Percentiles rank a stretch among this genome's conserved stretches.
These are phyloP conservation scores for Claviceps sp. DNA, from an alignment of 2,329 filamentous ascomycete species.

Conservation along the genomic window DNA sequence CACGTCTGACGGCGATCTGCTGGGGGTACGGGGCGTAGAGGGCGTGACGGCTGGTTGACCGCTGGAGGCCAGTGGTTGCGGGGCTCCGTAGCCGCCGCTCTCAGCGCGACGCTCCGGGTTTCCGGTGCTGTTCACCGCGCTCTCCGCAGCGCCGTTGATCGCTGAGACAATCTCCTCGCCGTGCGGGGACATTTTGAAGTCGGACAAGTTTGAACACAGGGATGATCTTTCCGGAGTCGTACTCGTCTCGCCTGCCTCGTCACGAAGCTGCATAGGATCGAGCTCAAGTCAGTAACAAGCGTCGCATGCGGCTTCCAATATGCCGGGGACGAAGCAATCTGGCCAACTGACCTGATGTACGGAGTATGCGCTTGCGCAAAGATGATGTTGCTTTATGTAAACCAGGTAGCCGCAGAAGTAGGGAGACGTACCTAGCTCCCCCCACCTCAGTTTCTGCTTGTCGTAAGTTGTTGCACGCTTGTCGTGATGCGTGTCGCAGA, in stretches of 20 bases:
- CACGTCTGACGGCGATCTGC: constrained; percentile 1
- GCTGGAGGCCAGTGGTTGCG: constrained; percentile 1
- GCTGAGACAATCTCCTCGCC: constrained; percentile 18
- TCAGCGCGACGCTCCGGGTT: background rate
- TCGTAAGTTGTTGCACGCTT: no score
- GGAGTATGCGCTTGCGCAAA: no score
- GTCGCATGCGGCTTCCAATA: background rate
- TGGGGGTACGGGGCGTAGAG: constrained; percentile 4
- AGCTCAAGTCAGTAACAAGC: background rate
- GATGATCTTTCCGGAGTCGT: background rate
- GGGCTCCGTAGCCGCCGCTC: background rate
- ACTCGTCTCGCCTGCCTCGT: background rate
- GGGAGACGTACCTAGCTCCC: no score
- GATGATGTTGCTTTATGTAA: no score
- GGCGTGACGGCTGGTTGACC: background rate
- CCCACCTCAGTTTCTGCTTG: no score
- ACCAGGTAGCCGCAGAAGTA: no score
- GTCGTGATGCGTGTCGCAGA: no score
- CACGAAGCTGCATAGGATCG: background rate
- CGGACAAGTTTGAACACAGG: background rate
- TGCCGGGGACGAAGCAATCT: background rate
- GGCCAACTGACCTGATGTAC: background rate
- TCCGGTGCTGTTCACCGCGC: constrained; percentile 6
- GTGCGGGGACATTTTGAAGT: constrained; percentile 20
- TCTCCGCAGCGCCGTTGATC: constrained; percentile 13